phyloP scores from a whole-genome alignment of 164 flowering plant species.

The Amborella trichopoda region DNA sequence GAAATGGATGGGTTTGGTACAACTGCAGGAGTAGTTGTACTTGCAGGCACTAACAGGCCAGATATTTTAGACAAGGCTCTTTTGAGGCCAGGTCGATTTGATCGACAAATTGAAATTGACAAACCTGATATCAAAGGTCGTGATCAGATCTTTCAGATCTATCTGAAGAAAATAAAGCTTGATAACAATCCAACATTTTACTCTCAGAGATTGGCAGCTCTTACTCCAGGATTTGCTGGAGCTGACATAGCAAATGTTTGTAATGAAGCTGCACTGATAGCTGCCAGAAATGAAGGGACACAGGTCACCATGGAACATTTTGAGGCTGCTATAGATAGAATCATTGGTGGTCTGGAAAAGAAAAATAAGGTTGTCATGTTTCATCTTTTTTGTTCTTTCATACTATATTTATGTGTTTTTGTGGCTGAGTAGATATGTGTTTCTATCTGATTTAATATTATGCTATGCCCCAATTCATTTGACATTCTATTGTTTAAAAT shows the following conservation, averaged over 20 bases:
- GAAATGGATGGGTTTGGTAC: slow-evolving; percentile 98
- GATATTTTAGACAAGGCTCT: slow-evolving; percentile 85
- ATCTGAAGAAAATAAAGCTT: slow-evolving; percentile 59
- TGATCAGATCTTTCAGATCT: slow-evolving; percentile 63
- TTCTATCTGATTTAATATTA: not conserved
- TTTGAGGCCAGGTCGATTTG: slow-evolving; percentile 90
- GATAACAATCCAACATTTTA: slow-evolving; percentile 58
- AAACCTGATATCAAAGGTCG: slow-evolving; percentile 85
- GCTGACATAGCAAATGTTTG: slow-evolving; percentile 93
- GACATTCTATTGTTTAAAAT: not conserved
- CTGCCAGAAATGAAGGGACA: slow-evolving; percentile 54
- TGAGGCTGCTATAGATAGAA: slow-evolving; percentile 77
- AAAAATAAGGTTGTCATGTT: slow-evolving; percentile 48
- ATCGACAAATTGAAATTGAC: slow-evolving; percentile 73
- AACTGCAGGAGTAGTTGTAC: slow-evolving; percentile 79
- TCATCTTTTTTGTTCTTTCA: not conserved
- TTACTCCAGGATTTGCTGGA: slow-evolving; percentile 93
- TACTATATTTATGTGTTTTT: too few relatives aligned
- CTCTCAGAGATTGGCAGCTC: slow-evolving; percentile 82
- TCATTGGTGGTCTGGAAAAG: slow-evolving; percentile 91
- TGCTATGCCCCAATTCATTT: not conserved
- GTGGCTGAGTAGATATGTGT: too few relatives aligned
- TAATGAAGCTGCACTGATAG: slow-evolving; percentile 88
- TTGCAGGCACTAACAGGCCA: slow-evolving; percentile 88
- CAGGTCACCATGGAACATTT: slow-evolving; percentile 62